Percentiles rank a stretch among this genome's conserved stretches.
phyloP scores from a whole-genome alignment of 768 basidiomycete species.

The Pleurotus ostreatus region DNA sequence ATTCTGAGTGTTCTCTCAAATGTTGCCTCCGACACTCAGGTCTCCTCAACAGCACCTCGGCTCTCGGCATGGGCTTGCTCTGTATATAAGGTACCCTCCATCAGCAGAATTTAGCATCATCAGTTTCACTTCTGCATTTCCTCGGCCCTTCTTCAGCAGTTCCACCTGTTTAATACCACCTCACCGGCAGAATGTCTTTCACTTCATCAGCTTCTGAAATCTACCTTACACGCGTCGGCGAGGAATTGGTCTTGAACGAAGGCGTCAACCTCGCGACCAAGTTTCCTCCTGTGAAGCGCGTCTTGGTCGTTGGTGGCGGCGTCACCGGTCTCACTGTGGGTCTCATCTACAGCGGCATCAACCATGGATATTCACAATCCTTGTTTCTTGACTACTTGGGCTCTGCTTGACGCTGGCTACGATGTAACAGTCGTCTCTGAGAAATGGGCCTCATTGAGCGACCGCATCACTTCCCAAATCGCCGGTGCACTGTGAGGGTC shows the following conservation, averaged over 20 bases:
- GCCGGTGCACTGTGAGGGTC: conserved; percentile 23
- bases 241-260: conserved; percentile 4
- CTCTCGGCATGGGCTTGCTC: background rate
- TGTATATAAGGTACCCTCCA: background rate
- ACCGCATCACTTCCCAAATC: conserved; percentile 21
- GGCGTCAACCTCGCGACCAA: conserved; percentile 2
- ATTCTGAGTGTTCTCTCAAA: background rate
- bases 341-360: background rate
- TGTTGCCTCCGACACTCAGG: background rate
- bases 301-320: conserved; percentile 12
- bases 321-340: conserved; percentile 12
- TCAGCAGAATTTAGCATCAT: background rate
- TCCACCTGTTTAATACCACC: background rate
- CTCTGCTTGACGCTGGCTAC: conserved; percentile 30
- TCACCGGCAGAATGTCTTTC: background rate
- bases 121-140: background rate
- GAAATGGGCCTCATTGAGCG: conserved; percentile 16
- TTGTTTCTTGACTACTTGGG: conserved; percentile 22
- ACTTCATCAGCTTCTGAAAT: background rate
- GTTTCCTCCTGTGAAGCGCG: conserved; percentile 3
- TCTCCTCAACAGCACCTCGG: background rate
- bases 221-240: conserved; percentile 6
- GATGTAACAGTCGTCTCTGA: conserved; percentile 28
- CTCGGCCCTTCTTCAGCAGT: background rate
- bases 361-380: background rate